Conservation (phyloP, 2,329 filamentous ascomycete species). For the Epichloe brachyelytri region DNA sequence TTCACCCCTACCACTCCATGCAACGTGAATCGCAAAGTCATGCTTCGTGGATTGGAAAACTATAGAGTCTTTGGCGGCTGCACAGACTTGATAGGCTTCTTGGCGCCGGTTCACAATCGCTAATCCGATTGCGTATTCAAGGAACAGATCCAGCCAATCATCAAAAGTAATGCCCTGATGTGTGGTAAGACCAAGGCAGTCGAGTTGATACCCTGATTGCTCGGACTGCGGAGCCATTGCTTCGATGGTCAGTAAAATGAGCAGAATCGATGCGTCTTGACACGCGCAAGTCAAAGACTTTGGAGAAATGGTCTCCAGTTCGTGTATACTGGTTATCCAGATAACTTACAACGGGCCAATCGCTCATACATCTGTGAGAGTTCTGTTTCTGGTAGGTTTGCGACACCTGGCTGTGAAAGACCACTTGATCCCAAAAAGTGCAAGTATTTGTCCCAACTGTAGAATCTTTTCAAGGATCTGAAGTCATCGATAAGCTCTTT, state of each 20-base stretch:
- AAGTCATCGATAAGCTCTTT: constrained; percentile 50
- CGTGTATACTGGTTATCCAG: not conserved
- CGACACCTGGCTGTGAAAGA: constrained; percentile 10
- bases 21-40: constrained; percentile 61
- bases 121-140: constrained; percentile 71
- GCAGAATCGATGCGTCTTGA: too few species aligned
- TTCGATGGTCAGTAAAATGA: constrained; percentile 1
- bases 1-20: constrained; percentile 53
- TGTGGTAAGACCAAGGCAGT: constrained; percentile 6
- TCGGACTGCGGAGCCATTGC: constrained; percentile 8
- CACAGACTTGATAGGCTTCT: constrained; percentile 68
- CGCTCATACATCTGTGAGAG: constrained; percentile 44
- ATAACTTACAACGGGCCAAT: constrained; percentile 37
- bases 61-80: constrained; percentile 65
- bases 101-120: constrained; percentile 53
- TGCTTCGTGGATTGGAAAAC: constrained; percentile 64
- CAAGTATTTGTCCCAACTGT: constrained; percentile 53
- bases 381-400: constrained; percentile 25
- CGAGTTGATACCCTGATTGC: constrained; percentile 2
- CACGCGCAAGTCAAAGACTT: too few species aligned
- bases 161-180: constrained; percentile 73
- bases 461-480: constrained; percentile 49
- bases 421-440: constrained; percentile 35
- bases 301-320: too few species aligned
- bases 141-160: constrained; percentile 80